These are phyloP conservation scores for Aspergillus hiratsukae DNA, from an alignment of 2,329 filamentous ascomycete genomes.

Conservation along the genomic window DNA sequence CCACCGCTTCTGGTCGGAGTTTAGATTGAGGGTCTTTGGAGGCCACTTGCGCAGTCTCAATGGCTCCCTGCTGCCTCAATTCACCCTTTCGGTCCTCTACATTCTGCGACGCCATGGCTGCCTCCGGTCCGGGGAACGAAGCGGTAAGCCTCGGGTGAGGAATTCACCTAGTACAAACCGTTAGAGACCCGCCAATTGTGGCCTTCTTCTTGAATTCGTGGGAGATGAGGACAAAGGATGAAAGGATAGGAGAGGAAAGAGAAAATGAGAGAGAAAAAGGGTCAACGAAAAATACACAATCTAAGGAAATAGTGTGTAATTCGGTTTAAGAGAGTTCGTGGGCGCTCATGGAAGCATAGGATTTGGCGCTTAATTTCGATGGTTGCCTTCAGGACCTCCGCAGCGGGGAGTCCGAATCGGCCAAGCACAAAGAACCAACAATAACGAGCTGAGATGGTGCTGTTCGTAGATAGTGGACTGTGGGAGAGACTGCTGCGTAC, in stretches of 20 bases:
- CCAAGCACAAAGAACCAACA: not conserved
- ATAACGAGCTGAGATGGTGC: not conserved
- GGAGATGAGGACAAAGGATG: not conserved
- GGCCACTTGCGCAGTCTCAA: constrained; percentile 63
- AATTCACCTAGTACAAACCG: constrained; percentile 13
- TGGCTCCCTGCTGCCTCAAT: constrained; percentile 74
- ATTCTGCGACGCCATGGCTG: constrained; percentile 29
- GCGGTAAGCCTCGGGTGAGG: constrained; percentile 12
- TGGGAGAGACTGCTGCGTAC: not conserved
- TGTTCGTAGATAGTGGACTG: not conserved
- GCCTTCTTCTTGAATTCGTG: not conserved
- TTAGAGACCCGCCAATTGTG: not conserved
- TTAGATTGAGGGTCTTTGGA: constrained; percentile 58
- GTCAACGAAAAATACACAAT: not conserved
- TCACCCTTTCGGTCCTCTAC: constrained; percentile 47
- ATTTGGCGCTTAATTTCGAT: constrained; percentile 5
- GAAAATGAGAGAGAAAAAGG: constrained; percentile 1
- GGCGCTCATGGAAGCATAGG: not conserved
- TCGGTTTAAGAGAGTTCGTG: not conserved
- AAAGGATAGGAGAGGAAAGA: not conserved
- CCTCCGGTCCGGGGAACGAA: constrained; percentile 3
- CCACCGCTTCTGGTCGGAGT: constrained; percentile 65
- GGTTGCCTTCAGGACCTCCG: constrained; percentile 9
- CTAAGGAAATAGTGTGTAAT: not conserved
- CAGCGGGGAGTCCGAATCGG: constrained; percentile 1